phyloP scores from a whole-genome alignment of 129 eudicot genomes.

The Cynara cardunculus region DNA sequence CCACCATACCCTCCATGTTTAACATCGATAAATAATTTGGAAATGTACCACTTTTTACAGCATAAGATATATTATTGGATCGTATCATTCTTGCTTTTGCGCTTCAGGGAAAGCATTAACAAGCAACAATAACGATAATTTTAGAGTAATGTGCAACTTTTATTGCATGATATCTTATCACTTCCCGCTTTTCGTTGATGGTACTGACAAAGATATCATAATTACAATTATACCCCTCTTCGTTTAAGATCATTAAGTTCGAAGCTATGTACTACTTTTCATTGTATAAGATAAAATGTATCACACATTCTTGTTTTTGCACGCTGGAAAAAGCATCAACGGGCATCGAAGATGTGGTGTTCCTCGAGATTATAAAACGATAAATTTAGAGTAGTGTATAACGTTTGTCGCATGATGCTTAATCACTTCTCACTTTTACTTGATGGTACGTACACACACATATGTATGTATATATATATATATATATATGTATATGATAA shows the following conservation, averaged over 20 bases:
- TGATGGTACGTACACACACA: neutral
- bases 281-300: neutral
- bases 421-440: neutral
- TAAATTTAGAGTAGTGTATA: no score
- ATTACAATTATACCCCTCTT: neutral
- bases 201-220: neutral
- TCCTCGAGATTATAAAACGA: no score
- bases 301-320: neutral
- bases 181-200: neutral
- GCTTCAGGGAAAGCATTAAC: neutral
- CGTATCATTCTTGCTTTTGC: neutral
- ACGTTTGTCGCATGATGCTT: neutral
- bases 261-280: no score
- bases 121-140: neutral
- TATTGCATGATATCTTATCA: neutral
- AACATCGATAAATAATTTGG: neutral
- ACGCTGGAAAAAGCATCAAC: no score
- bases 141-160: neutral
- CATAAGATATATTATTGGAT: neutral
- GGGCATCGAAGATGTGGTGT: no score
- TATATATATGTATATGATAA: neutral
- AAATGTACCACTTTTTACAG: neutral
- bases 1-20: neutral
- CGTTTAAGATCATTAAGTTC: neutral
- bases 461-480: no score